These are phyloP conservation scores for Neurospora cerealis DNA, from an alignment of 495 filamentous ascomycete species.

Conservation along the genomic window DNA sequence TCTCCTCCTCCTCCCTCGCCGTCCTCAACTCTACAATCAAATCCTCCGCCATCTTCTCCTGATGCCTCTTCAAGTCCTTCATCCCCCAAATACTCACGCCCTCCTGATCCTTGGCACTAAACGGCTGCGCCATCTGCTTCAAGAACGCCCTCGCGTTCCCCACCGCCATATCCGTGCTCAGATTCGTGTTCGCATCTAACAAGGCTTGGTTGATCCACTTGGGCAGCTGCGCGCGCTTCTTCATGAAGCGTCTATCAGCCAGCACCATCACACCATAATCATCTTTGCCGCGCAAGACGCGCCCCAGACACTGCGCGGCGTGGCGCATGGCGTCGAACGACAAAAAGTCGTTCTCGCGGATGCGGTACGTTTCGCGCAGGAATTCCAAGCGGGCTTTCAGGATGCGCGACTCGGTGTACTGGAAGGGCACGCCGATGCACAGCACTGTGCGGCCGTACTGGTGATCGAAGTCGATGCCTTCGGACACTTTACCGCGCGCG, in stretches of 20 bases:
- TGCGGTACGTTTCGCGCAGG: conserved; percentile 90
- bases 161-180: conserved; percentile 95
- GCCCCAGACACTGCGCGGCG: conserved; percentile 91
- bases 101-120: conserved; percentile 71
- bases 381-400: conserved; percentile 95
- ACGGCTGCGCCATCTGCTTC: conserved; percentile 82
- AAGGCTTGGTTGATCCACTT: conserved; percentile 95
- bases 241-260: conserved; percentile 82
- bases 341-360: conserved; percentile 93
- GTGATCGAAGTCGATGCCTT: conserved; percentile 99
- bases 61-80: conserved; percentile 63
- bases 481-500: conserved; percentile 91
- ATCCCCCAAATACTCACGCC: conserved; percentile 88
- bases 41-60: conserved; percentile 66
- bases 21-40: conserved; percentile 31
- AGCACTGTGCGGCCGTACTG: conserved; percentile 96
- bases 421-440: conserved; percentile 95
- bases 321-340: conserved; percentile 99
- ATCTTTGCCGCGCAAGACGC: conserved; percentile 92
- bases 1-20: conserved; percentile 10
- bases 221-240: conserved; percentile 81
- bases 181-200: conserved; percentile 69
- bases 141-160: conserved; percentile 81
- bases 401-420: conserved; percentile 97
- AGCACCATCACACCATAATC: conserved; percentile 99